Conservation (phyloP, 768 basidiomycete species). For the Suillus spraguei region DNA sequence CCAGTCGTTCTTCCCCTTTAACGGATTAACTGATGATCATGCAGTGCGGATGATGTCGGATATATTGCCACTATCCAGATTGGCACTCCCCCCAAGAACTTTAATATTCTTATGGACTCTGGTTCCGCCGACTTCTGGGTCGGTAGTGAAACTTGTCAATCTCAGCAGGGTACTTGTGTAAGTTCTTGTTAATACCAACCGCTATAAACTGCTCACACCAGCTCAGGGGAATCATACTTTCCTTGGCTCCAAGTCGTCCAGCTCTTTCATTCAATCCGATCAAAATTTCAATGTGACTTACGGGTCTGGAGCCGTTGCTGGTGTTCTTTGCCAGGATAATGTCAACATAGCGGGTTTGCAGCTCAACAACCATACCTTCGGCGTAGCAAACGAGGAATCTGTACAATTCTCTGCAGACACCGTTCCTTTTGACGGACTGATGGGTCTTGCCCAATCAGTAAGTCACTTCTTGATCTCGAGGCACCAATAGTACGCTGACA, state of each 20-base stretch:
- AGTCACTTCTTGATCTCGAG: conserved; percentile 25
- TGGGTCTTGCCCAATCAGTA: conserved; percentile 77
- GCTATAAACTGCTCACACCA: conserved; percentile 20
- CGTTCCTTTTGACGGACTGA: conserved; percentile 69
- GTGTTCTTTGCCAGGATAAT: conserved; percentile 64
- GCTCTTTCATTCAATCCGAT: conserved; percentile 57
- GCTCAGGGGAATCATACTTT: conserved; percentile 63
- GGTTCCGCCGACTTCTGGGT: conserved; percentile 75
- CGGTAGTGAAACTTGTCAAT: conserved; percentile 53
- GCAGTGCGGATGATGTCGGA: conserved; percentile 53
- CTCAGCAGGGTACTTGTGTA: conserved; percentile 44
- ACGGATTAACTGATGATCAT: conserved; percentile 9
- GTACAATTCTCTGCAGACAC: conserved; percentile 54
- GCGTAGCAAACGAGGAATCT: conserved; percentile 62
- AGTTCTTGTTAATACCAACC: conserved; percentile 18
- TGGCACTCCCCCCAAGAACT: conserved; percentile 64
- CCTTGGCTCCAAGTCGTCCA: conserved; percentile 63
- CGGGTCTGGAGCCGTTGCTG: conserved; percentile 69
- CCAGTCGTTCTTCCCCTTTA: neutral
- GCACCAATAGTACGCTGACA: neutral
- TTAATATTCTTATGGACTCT: conserved; percentile 66
- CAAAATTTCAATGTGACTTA: conserved; percentile 63
- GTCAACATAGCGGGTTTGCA: conserved; percentile 63
- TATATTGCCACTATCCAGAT: conserved; percentile 63
- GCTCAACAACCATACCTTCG: conserved; percentile 64